phyloP scores from a whole-genome alignment of 2,329 filamentous ascomycete species.

The Zasmidium cellare region DNA sequence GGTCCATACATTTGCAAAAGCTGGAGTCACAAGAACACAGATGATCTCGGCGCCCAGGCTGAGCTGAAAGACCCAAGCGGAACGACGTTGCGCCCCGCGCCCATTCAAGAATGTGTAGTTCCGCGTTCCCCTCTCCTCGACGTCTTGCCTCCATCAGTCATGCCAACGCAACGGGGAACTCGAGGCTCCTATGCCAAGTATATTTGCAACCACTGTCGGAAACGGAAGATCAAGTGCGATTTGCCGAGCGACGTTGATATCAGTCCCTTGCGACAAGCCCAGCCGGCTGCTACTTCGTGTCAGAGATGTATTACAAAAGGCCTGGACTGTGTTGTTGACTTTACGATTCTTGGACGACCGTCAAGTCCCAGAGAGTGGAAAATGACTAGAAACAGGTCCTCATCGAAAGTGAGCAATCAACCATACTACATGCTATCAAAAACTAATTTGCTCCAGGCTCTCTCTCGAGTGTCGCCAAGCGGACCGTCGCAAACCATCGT shows the following conservation, averaged over 20 bases:
- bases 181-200: constrained; percentile 23
- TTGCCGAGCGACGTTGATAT: constrained; percentile 13
- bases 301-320: constrained; percentile 14
- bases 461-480: no score
- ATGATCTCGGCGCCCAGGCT: neutral
- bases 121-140: neutral
- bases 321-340: constrained; percentile 20
- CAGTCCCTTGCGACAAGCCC: constrained; percentile 10
- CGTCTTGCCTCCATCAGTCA: neutral
- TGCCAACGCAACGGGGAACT: neutral
- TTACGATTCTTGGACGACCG: constrained; percentile 21
- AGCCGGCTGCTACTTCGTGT: constrained; percentile 11
- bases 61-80: neutral
- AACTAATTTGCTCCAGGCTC: no score
- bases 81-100: neutral
- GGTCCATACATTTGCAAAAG: neutral
- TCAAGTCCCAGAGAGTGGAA: neutral
- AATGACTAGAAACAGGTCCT: neutral
- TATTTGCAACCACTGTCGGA: constrained; percentile 20
- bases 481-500: no score
- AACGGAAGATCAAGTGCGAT: constrained; percentile 22
- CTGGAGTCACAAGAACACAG: neutral
- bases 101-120: neutral
- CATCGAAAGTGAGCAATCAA: neutral
- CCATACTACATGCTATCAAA: no score